Percentiles rank a stretch among this genome's conserved stretches.
phyloP scores from a whole-genome alignment of 306 rosid genomes.

The Ziziphus jujuba region DNA sequence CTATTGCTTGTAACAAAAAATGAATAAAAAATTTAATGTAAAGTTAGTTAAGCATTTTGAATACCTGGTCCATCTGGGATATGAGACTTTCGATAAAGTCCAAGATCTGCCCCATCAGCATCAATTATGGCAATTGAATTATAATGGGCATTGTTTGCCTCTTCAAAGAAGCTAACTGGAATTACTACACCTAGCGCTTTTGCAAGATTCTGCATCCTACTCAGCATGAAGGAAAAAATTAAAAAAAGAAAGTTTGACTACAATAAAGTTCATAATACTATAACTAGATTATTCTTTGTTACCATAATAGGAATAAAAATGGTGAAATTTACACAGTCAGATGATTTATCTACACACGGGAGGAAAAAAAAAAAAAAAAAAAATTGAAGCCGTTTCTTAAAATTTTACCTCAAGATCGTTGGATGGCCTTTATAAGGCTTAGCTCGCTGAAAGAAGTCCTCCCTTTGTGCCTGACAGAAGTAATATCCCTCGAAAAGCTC shows the following conservation, averaged over 20 bases:
- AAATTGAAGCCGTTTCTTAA: slow-evolving; percentile 12
- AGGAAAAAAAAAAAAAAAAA: no score
- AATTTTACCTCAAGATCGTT: slow-evolving; percentile 71
- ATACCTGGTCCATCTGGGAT: slow-evolving; percentile 96
- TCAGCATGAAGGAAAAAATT: slow-evolving; percentile 29
- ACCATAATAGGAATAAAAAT: slow-evolving; percentile 1
- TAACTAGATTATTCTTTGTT: slow-evolving; percentile 13
- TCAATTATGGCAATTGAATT: slow-evolving; percentile 83
- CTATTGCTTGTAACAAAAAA: neutral
- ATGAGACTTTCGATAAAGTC: slow-evolving; percentile 93
- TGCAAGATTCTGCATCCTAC: slow-evolving; percentile 88
- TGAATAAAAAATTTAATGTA: neutral
- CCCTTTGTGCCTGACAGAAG: slow-evolving; percentile 97
- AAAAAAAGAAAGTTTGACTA: neutral
- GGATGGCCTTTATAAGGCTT: slow-evolving; percentile 83
- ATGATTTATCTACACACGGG: slow-evolving; percentile 1
- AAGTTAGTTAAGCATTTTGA: slow-evolving; percentile 12
- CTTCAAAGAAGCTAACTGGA: slow-evolving; percentile 96
- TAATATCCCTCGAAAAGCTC: slow-evolving; percentile 95
- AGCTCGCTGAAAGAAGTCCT: slow-evolving; percentile 77
- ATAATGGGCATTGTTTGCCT: slow-evolving; percentile 95
- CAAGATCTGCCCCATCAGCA: slow-evolving; percentile 96
- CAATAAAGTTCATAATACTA: no score
- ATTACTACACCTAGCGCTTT: slow-evolving; percentile 81
- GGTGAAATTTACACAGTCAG: slow-evolving; percentile 14